These are phyloP conservation scores for Annulohypoxylon stygium DNA, from an alignment of 495 filamentous ascomycete genomes.

Conservation along the genomic window DNA sequence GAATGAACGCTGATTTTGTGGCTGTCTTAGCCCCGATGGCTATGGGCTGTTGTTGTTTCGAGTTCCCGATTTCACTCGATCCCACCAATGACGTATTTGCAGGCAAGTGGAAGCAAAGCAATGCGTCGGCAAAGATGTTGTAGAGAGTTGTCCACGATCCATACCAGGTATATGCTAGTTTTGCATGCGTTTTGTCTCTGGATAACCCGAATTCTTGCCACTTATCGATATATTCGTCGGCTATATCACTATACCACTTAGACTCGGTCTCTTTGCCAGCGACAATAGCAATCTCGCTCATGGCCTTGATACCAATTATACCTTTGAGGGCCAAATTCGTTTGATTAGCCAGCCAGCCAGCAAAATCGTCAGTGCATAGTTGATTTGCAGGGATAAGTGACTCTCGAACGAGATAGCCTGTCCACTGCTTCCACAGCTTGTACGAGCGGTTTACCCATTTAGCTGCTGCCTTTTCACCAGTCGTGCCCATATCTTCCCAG, in stretches of 20 bases:
- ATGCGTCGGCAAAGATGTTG: slow-evolving; percentile 86
- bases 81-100: slow-evolving; percentile 26
- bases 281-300: slow-evolving; percentile 83
- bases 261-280: slow-evolving; percentile 76
- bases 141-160: slow-evolving; percentile 97
- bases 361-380: slow-evolving; percentile 95
- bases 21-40: slow-evolving; percentile 21
- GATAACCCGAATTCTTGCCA: slow-evolving; percentile 88
- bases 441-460: slow-evolving; percentile 73
- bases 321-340: slow-evolving; percentile 95
- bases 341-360: slow-evolving; percentile 91
- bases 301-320: slow-evolving; percentile 93
- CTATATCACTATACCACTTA: slow-evolving; percentile 76
- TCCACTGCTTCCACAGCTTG: slow-evolving; percentile 92
- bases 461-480: slow-evolving; percentile 64
- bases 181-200: slow-evolving; percentile 84
- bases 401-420: slow-evolving; percentile 88
- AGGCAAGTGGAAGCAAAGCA: slow-evolving; percentile 82
- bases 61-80: slow-evolving; percentile 25
- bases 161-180: slow-evolving; percentile 93
- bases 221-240: slow-evolving; percentile 80
- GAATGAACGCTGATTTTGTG: slow-evolving; percentile 66
- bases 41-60: slow-evolving; percentile 64
- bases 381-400: slow-evolving; percentile 88
- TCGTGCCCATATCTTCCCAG: slow-evolving; percentile 50